These are phyloP conservation scores for Aspergillus coremiiformis DNA, from an alignment of 495 filamentous ascomycete genomes.

Conservation along the genomic window DNA sequence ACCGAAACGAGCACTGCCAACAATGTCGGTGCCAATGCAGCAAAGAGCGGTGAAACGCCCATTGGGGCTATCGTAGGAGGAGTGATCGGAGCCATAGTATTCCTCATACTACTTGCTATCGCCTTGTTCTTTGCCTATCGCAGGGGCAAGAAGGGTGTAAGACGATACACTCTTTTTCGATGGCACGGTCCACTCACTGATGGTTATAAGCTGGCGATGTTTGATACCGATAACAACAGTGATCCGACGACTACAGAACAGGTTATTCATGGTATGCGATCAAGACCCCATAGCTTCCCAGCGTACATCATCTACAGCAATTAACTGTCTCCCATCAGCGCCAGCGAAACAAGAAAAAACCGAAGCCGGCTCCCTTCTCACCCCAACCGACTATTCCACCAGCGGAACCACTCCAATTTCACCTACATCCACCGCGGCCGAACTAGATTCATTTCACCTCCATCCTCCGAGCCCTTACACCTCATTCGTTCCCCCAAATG, in stretches of 20 bases:
- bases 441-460: neutral
- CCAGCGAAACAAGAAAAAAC: neutral
- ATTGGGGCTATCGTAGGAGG: slow-evolving; percentile 29
- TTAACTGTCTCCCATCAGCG: neutral
- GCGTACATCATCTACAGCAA: neutral
- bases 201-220: neutral
- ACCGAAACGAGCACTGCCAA: slow-evolving; percentile 2
- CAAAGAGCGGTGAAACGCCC: slow-evolving; percentile 8
- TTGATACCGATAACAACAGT: neutral
- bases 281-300: neutral
- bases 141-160: slow-evolving; percentile 13
- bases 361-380: neutral
- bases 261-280: neutral
- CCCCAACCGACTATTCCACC: neutral
- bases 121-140: slow-evolving; percentile 18
- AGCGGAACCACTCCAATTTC: neutral
- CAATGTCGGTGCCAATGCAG: neutral
- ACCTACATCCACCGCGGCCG: neutral
- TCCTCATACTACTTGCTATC: slow-evolving; percentile 15
- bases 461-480: neutral
- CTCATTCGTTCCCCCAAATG: neutral
- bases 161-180: slow-evolving; percentile 10
- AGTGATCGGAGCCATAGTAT: slow-evolving; percentile 8
- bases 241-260: neutral
- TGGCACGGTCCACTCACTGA: slow-evolving; percentile 5